Evolutionary conservation across 2,329 filamentous ascomycete genomes (phyloP), one percentile per base, ranked within the genome.

Genomic region (Pseudocercospora eumusae): DNA sequence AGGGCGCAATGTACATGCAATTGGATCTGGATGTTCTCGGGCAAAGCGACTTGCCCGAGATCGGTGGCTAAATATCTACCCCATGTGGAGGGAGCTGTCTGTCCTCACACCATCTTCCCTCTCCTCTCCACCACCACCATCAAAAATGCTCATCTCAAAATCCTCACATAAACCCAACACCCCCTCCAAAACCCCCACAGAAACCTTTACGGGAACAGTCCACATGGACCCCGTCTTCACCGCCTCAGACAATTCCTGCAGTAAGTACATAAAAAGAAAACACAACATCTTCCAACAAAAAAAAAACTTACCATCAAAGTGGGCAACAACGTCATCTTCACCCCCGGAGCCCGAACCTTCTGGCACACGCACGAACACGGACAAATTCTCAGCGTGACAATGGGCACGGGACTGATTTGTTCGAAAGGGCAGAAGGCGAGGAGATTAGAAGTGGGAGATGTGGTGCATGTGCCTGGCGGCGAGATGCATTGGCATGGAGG

Each of bases 1-100:
- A 81, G 56, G 79, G 78, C 27, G 85, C 83, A 6, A 74, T 82
- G 15, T 87, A 85, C 68, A 74, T 86, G 68, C 61, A 56, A 40
- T 42, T 65, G 59, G 59, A 52, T 33, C 36, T 66, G 10, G n/a
- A n/a, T n/a, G n/a, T n/a, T n/a, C n/a, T n/a, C n/a, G n/a, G n/a
- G 42, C 42, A 31, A 11, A 31, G 18, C n/a, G n/a, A 18, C 18
- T 45, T 45, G 42, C 42, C 42, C 57, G 57, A 60, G 9, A 55
- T 60, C 49, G 57, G 57, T n/a, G n/a, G n/a, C n/a, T n/a, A n/a
- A n/a, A n/a, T n/a, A n/a, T n/a, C n/a, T 23, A 42, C 58, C 54
- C 23, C n/a, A 57, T 28, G 58, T 56, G 59, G 53, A 56, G 52
- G 31, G 36, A 53, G 28, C 25, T 55, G 20, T 31, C 20, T 28